Conservation (phyloP, 2,329 filamentous ascomycete genomes). For the Clonostachys chloroleuca region DNA sequence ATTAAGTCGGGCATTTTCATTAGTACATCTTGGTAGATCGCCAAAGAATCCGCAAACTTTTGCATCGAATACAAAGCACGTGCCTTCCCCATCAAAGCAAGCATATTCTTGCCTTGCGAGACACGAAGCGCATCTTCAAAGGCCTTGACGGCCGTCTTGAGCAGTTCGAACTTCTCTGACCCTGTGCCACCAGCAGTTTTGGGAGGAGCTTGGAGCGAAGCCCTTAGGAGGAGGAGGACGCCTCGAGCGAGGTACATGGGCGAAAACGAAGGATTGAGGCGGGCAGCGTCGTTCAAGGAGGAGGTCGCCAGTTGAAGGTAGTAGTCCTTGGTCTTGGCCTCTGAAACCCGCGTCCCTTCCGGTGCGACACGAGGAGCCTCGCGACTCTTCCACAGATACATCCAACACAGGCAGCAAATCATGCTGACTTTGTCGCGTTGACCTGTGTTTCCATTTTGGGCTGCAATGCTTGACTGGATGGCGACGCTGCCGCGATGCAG, state of each 20-base stretch:
- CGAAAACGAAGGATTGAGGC: conserved; percentile 87
- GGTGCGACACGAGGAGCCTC: conserved; percentile 62
- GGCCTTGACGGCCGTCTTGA: conserved; percentile 83
- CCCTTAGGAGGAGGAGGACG: conserved; percentile 81
- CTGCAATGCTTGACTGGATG: conserved; percentile 50
- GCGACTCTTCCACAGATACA: conserved; percentile 85
- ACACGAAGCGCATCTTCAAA: conserved; percentile 91
- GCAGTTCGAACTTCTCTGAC: conserved; percentile 70
- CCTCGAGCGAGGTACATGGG: conserved; percentile 89
- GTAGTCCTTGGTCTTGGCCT: conserved; percentile 86
- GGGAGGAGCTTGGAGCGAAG: conserved; percentile 75
- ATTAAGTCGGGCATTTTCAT: conserved; percentile 80
- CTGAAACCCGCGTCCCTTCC: conserved; percentile 61
- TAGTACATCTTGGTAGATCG: conserved; percentile 82
- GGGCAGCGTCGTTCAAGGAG: conserved; percentile 90
- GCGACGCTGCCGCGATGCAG: conserved; percentile 70
- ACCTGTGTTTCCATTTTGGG: conserved; percentile 46
- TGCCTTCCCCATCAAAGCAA: conserved; percentile 87
- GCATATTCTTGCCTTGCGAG: conserved; percentile 82
- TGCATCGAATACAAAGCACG: conserved; percentile 82
- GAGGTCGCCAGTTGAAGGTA: conserved; percentile 89
- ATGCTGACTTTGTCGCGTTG: conserved; percentile 82
- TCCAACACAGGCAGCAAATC: conserved; percentile 81
- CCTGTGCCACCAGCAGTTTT: conserved; percentile 64
- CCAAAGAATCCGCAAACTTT: conserved; percentile 78